A percentile compares a stretch with the other conserved stretches of the same genome.
phyloP scores from a whole-genome alignment of 768 basidiomycete genomes.

The Pulveroboletus sp. region DNA sequence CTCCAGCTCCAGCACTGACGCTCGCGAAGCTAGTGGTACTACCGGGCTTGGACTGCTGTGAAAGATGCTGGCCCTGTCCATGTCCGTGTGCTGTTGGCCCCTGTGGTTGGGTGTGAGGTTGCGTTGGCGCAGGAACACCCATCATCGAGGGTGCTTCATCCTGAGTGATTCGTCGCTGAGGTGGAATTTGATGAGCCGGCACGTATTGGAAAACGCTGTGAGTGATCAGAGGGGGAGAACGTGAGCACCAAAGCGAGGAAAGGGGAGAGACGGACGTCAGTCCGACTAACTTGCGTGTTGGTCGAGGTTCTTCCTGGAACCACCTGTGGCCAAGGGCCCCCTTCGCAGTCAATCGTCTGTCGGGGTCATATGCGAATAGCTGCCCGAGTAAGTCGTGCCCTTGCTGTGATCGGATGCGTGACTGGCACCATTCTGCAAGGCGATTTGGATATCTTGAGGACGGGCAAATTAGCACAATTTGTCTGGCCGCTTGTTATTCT shows the following conservation, averaged over 20 bases:
- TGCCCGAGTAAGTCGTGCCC: constrained; percentile 83
- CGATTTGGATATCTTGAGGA: constrained; percentile 52
- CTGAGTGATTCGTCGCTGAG: constrained; percentile 83
- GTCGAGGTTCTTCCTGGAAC: constrained; percentile 88
- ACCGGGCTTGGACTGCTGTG: constrained; percentile 45
- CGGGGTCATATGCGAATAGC: constrained; percentile 89
- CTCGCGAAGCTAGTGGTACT: constrained; percentile 64
- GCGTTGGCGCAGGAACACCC: constrained; percentile 50
- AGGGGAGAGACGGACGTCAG: neutral
- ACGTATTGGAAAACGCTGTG: constrained; percentile 71
- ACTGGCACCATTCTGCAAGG: constrained; percentile 70
- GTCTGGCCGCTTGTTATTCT: neutral
- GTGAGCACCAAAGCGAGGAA: constrained; percentile 4
- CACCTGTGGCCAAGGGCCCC: constrained; percentile 82
- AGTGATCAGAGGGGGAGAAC: neutral
- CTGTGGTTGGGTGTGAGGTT: constrained; percentile 38
- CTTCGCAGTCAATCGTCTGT: constrained; percentile 74
- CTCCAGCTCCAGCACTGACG: constrained; percentile 49
- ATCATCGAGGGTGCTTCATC: constrained; percentile 91
- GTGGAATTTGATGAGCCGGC: constrained; percentile 65
- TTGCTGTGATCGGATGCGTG: constrained; percentile 51
- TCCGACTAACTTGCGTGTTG: constrained; percentile 72
- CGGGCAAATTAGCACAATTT: constrained; percentile 11
- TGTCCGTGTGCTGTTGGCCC: constrained; percentile 43
- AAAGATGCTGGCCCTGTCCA: constrained; percentile 40